A percentile compares a stretch with the other conserved stretches of the same genome.
These are phyloP conservation scores for Isochrysis galbana DNA, from an alignment of 78 protist genomes.

Conservation along the genomic window DNA sequence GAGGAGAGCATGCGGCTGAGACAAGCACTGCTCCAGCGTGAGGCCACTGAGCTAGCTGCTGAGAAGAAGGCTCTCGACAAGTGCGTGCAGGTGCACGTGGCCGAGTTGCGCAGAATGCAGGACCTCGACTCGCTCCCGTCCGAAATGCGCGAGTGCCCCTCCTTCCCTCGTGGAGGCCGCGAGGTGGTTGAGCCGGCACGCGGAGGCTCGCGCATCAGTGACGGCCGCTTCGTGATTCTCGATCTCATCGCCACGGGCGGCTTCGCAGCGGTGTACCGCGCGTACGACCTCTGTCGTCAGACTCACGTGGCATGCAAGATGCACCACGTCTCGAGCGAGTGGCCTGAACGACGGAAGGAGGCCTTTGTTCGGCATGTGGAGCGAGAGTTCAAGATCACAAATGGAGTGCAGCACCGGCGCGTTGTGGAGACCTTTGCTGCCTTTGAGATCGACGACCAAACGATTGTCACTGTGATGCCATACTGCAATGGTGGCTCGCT, in stretches of 20 bases:
- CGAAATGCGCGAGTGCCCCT: background rate
- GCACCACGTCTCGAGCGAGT: too few species aligned
- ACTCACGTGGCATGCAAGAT: too few species aligned
- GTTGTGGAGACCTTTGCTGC: constrained; percentile 74
- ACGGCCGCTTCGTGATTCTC: constrained; percentile 70
- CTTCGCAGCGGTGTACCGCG: constrained; percentile 85
- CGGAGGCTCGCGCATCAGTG: background rate
- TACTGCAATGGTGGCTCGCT: constrained; percentile 74
- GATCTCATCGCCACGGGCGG: constrained; percentile 86
- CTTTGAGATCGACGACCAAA: constrained; percentile 39
- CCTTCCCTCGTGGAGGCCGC: background rate
- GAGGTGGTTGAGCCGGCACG: background rate
- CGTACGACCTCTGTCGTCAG: constrained; percentile 70
- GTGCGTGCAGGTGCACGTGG: constrained; percentile 29
- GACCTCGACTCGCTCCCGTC: background rate
- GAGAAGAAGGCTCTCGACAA: constrained; percentile 16
- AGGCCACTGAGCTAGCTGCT: too few species aligned
- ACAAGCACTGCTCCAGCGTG: constrained; percentile 27
- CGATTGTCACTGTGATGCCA: constrained; percentile 65
- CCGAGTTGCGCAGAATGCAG: background rate
- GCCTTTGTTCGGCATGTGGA: constrained; percentile 68
- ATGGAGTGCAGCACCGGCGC: constrained; percentile 55
- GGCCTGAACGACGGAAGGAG: too few species aligned
- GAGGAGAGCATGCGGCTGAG: background rate
- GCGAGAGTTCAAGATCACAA: constrained; percentile 84